Evolutionary conservation across 164 flowering plant species (phyloP).

Genomic region (Tinospora cordifolia): DNA sequence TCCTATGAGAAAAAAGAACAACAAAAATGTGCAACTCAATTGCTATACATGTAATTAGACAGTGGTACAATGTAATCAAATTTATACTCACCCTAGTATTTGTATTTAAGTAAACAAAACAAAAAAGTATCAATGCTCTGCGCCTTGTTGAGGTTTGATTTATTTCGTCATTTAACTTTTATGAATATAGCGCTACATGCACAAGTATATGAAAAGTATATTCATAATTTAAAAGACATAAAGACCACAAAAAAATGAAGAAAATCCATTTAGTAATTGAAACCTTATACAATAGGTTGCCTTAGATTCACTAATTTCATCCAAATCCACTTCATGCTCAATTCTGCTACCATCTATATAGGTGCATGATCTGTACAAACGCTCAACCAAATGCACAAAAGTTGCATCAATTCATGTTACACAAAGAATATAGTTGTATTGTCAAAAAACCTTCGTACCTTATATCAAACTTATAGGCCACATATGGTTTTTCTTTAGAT

Average conservation of each 20-base stretch:
- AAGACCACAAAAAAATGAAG: background rate
- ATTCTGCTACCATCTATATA: conserved; percentile 54
- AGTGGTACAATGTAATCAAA: background rate
- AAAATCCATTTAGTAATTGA: background rate
- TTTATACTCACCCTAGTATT: too few relatives aligned
- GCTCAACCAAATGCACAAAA: background rate
- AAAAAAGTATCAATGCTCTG: conserved; percentile 68
- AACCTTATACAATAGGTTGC: conserved; percentile 54
- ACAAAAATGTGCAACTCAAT: too few relatives aligned
- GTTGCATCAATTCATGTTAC: too few relatives aligned
- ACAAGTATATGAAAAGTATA: background rate
- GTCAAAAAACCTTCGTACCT: conserved; percentile 39
- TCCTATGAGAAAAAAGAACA: conserved; percentile 34
- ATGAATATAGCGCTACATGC: conserved; percentile 50
- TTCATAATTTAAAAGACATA: background rate
- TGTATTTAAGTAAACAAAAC: conserved; percentile 49
- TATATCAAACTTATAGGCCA: conserved; percentile 44
- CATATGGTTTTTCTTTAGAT: conserved; percentile 32
- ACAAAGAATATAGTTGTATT: too few relatives aligned
- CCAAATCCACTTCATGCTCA: conserved; percentile 49
- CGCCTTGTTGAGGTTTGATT: conserved; percentile 77
- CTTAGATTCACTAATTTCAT: conserved; percentile 38
- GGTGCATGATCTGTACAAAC: conserved; percentile 53
- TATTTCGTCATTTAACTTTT: conserved; percentile 69
- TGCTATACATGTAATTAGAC: background rate